Percentiles rank a stretch among this genome's conserved stretches.
Evolutionary conservation across 1,284 basidiomycete genomes (phyloP).

Genomic region (Ustilago loliicola): DNA sequence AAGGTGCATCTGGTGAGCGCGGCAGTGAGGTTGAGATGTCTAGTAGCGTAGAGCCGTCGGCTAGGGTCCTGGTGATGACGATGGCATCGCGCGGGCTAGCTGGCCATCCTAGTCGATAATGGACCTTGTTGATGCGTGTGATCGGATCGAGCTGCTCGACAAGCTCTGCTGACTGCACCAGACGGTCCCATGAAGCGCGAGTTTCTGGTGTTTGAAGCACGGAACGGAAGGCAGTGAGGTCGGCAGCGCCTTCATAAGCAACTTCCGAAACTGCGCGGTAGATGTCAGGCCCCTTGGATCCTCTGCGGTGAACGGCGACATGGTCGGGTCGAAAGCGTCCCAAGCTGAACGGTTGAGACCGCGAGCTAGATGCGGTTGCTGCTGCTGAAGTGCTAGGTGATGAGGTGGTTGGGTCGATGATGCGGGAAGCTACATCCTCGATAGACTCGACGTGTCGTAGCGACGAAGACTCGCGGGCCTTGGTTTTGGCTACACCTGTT

Average conservation of each 20-base stretch:
- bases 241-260: conserved; percentile 76
- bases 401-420: conserved; percentile 10
- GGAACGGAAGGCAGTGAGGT: conserved; percentile 84
- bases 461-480: conserved; percentile 35
- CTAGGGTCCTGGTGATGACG: conserved; percentile 48
- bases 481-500: conserved; percentile 11
- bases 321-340: conserved; percentile 67
- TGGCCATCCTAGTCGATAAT: conserved; percentile 94
- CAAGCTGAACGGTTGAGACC: conserved; percentile 26
- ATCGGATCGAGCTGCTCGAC: conserved; percentile 88
- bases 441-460: conserved; percentile 43
- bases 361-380: conserved; percentile 4
- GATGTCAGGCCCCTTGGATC: conserved; percentile 78
- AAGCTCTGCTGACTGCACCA: conserved; percentile 85
- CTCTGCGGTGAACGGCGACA: conserved; percentile 72
- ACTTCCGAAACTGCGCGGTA: conserved; percentile 87
- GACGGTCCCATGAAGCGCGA: conserved; percentile 81
- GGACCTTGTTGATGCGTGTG: conserved; percentile 87
- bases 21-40: conserved; percentile 96
- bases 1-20: conserved; percentile 89
- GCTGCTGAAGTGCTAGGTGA: conserved; percentile 15
- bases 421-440: conserved; percentile 25
- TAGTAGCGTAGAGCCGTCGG: conserved; percentile 77
- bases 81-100: conserved; percentile 76
- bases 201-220: conserved; percentile 87